Base-by-base conservation (phyloP, 2,329 filamentous ascomycete genomes). In the Ceratocystis diversiconidia region DNA sequence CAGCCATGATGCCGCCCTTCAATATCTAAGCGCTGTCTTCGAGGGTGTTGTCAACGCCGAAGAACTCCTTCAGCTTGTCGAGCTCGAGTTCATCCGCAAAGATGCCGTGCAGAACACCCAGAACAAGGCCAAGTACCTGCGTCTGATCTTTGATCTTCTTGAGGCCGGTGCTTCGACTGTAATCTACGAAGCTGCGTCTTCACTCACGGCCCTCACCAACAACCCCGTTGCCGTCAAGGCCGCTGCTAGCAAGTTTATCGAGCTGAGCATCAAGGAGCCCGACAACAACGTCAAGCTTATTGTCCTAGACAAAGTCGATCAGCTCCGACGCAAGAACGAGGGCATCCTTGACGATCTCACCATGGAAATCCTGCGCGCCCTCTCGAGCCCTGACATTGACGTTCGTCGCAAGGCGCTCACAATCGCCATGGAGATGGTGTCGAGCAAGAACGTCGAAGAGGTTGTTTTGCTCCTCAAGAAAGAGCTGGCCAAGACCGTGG, bases 221-320 rank as follows among this genome's bases (percentile, higher is more conserved):
- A 99, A 99, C 77, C 92, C 94, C 0, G 94, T 99, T 12, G 94
- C 94, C 19, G 92, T 99, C 67, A 99, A 97, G 78, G 94, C 94
- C 30, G 94, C 94, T 8, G 94, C 94, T 15, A 84, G 85, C 71
- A 99, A 99, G 74, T 94, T 99, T 74, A 96, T 97, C 69, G 94
- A 99, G 75, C 81, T 99, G 7, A 91, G 89, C 74, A 96, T 99
- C 74, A 96, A 95, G 77, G 94, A 97, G 76, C 87, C 94, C 0
- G 94, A 99, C 75, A 99, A 99, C 80, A 99, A 99, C 73, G 94
- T 99, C 69, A 99, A 99, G 79, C 85, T 99, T 59, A 99, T 99
- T 71, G 94, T 99, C 22, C 81, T 99, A 55, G 94, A 97, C 73
- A 88, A 92, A 59, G 94, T 99, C 46, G 88, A 96, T 72, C 87